A percentile compares a stretch with the other conserved stretches of the same genome.
Conservation (phyloP, 805 yeast species). For the Metschnikowia cubensis region DNA sequence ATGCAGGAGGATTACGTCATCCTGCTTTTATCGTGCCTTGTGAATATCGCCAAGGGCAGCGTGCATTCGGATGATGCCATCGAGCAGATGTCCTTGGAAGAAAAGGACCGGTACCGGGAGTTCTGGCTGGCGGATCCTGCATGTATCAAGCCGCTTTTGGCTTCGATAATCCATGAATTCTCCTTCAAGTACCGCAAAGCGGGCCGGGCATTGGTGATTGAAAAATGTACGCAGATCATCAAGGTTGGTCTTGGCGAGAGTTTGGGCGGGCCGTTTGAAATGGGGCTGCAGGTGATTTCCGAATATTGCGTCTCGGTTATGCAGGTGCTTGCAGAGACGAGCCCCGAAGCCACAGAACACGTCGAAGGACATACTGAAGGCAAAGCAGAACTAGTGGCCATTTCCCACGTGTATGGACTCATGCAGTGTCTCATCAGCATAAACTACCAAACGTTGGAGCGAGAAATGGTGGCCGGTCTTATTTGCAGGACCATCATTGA, state of each 20-base stretch:
- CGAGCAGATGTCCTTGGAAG: conserved; percentile 34
- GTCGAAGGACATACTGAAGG: too few relatives aligned
- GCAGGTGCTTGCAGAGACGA: conserved; percentile 4
- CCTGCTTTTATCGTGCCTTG: conserved; percentile 59
- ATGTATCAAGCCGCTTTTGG: conserved; percentile 39
- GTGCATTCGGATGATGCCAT: conserved; percentile 53
- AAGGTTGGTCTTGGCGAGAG: conserved; percentile 62
- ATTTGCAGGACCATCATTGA: conserved; percentile 36
- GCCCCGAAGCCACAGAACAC: neutral
- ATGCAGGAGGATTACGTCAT: conserved; percentile 42
- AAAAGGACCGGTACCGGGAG: conserved; percentile 18
- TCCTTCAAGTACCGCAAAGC: conserved; percentile 38
- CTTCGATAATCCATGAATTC: conserved; percentile 39
- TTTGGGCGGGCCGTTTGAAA: conserved; percentile 63
- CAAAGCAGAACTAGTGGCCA: conserved; percentile 22
- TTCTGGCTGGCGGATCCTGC: conserved; percentile 52
- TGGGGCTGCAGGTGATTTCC: conserved; percentile 20
- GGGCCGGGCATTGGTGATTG: conserved; percentile 50
- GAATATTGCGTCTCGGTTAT: conserved; percentile 11
- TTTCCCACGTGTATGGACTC: conserved; percentile 44
- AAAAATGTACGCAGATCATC: conserved; percentile 59
- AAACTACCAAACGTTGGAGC: conserved; percentile 27
- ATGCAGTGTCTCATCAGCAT: conserved; percentile 43
- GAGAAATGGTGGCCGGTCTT: conserved; percentile 32
- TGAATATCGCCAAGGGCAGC: conserved; percentile 69